Conservation (phyloP, 164 flowering plant species). For the Pachysandra terminalis region DNA sequence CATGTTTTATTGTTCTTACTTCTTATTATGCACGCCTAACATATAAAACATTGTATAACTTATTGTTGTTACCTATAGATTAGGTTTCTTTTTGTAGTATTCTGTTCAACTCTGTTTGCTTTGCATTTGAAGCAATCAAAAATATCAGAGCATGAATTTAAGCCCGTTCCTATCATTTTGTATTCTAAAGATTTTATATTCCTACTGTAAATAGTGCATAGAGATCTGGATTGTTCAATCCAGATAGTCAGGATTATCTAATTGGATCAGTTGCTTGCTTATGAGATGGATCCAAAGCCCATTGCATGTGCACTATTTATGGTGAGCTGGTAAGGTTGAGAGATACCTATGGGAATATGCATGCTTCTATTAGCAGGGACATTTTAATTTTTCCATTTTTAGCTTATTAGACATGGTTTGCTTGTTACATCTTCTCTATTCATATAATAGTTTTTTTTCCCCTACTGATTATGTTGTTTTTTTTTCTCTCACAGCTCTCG, state of each 20-base stretch:
- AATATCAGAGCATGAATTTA: not conserved
- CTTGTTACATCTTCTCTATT: not conserved
- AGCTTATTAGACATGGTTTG: not conserved
- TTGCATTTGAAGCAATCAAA: not conserved
- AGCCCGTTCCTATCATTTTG: not conserved
- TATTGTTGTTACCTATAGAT: not conserved
- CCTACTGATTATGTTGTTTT: constrained; percentile 2
- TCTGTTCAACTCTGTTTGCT: not conserved
- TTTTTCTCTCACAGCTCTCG: constrained; percentile 67
- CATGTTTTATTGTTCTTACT: constrained; percentile 1
- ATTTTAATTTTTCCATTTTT: not conserved
- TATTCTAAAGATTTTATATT: too few species aligned
- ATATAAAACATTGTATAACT: too few species aligned
- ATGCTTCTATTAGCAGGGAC: not conserved
- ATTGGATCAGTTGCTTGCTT: too few species aligned
- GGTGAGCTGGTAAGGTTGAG: too few species aligned
- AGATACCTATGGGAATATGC: not conserved
- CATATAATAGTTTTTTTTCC: not conserved
- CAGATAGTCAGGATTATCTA: too few species aligned
- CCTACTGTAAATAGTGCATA: too few species aligned
- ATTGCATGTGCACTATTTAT: too few species aligned
- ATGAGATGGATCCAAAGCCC: too few species aligned
- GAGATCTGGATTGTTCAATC: too few species aligned
- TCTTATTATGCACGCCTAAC: not conserved
- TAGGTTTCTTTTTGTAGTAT: not conserved